Conservation (phyloP, 1,284 basidiomycete genomes). For the Cerioporus squamosus region DNA sequence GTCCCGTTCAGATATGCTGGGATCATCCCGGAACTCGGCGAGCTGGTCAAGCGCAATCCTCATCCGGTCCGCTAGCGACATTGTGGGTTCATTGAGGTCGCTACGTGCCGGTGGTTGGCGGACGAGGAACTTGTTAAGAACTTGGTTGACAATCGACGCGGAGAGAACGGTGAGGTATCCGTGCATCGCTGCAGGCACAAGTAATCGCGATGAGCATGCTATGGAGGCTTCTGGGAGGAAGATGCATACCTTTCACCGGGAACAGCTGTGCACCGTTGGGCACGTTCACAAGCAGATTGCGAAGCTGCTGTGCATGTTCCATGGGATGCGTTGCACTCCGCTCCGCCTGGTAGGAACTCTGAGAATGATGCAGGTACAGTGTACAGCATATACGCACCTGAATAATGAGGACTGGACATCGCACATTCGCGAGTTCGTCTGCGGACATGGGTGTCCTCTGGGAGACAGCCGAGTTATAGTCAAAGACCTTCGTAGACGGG, state of each 20-base stretch:
- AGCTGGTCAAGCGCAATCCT: conserved; percentile 54
- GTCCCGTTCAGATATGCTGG: conserved; percentile 53
- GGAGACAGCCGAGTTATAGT: not conserved
- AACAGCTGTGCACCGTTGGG: conserved; percentile 54
- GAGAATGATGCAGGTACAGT: not conserved
- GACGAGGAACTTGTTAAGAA: conserved; percentile 62
- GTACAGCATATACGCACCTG: conserved; percentile 49
- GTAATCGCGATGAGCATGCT: not conserved
- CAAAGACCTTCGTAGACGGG: not conserved
- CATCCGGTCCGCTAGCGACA: conserved; percentile 51
- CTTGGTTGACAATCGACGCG: conserved; percentile 69
- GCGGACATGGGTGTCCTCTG: conserved; percentile 58
- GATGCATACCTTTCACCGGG: conserved; percentile 61
- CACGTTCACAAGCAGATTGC: conserved; percentile 51
- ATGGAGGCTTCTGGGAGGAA: conserved; percentile 6
- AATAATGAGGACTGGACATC: conserved; percentile 69
- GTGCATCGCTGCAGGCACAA: conserved; percentile 44
- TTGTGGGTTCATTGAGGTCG: conserved; percentile 42
- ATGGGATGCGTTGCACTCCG: conserved; percentile 56
- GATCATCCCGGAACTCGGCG: conserved; percentile 52
- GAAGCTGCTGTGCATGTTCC: conserved; percentile 59
- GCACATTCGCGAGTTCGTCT: conserved; percentile 54
- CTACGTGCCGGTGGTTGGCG: conserved; percentile 55
- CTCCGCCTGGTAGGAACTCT: conserved; percentile 52
- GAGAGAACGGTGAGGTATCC: conserved; percentile 54